Percentiles rank a stretch among this genome's conserved stretches.
Evolutionary conservation across 1,139 yeast species (phyloP).

Genomic region (Yamadazyma aaseri): DNA sequence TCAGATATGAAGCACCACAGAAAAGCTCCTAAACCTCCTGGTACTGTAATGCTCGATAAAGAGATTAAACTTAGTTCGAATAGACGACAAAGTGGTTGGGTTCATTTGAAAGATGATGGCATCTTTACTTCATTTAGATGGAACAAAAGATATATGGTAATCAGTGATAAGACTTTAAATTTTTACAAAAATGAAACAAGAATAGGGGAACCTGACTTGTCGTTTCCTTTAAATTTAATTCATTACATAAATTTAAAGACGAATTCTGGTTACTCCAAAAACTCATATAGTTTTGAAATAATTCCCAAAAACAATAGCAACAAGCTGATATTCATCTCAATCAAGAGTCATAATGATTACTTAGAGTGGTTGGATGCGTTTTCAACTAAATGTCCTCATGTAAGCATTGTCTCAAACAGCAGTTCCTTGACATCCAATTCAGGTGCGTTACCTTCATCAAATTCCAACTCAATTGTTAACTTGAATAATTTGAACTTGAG

Average conservation of each 20-base stretch:
- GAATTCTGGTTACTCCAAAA: slow-evolving; percentile 54
- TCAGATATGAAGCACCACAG: slow-evolving; percentile 47
- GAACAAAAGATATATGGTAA: slow-evolving; percentile 82
- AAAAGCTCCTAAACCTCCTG: slow-evolving; percentile 48
- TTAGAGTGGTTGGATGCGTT: slow-evolving; percentile 92
- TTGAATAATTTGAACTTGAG: slow-evolving; percentile 5
- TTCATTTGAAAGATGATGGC: slow-evolving; percentile 89
- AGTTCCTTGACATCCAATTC: background rate
- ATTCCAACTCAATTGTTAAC: slow-evolving; percentile 2
- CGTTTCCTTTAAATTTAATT: slow-evolving; percentile 42
- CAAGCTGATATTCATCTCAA: slow-evolving; percentile 70
- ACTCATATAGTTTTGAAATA: slow-evolving; percentile 72
- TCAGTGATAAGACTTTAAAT: slow-evolving; percentile 72
- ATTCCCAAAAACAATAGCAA: slow-evolving; percentile 52
- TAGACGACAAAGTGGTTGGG: slow-evolving; percentile 69
- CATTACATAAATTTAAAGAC: slow-evolving; percentile 40
- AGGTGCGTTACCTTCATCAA: slow-evolving; percentile 1
- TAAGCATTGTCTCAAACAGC: slow-evolving; percentile 19
- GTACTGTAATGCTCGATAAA: slow-evolving; percentile 9
- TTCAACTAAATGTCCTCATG: slow-evolving; percentile 78
- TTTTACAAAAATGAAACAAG: slow-evolving; percentile 65
- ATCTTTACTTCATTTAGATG: slow-evolving; percentile 77
- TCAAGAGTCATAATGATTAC: slow-evolving; percentile 77
- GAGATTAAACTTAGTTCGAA: slow-evolving; percentile 27
- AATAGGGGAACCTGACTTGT: slow-evolving; percentile 31